Percentiles rank a stretch among this genome's conserved stretches.
Evolutionary conservation across 2,329 filamentous ascomycete genomes (phyloP).

Genomic region (Fusarium napiforme): DNA sequence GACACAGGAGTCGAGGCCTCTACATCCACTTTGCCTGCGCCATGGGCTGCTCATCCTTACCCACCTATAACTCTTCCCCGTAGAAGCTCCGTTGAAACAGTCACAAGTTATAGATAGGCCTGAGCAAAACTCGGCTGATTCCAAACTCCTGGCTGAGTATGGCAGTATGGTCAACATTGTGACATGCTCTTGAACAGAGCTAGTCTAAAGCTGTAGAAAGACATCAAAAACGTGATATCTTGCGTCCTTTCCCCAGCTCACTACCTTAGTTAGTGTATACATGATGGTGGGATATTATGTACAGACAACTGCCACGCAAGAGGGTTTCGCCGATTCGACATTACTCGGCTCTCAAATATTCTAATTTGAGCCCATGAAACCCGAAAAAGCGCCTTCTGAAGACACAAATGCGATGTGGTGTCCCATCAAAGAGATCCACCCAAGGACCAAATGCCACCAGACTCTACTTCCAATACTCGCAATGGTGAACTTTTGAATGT

Average conservation of each 20-base stretch:
- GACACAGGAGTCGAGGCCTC: background rate
- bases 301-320: background rate
- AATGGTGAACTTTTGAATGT: background rate
- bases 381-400: background rate
- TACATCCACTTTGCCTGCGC: background rate
- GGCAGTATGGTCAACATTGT: background rate
- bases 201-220: constrained; percentile 4
- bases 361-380: background rate
- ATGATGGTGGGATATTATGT: background rate
- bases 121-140: background rate
- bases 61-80: background rate
- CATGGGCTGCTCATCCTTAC: background rate
- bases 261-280: background rate
- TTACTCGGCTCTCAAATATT: background rate
- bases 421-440: background rate
- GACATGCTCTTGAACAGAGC: background rate
- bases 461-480: background rate
- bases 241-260: background rate
- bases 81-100: background rate
- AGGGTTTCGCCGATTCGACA: background rate
- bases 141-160: background rate
- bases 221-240: background rate
- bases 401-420: background rate
- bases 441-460: background rate
- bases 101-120: background rate